These are phyloP conservation scores for Neopestalotiopsis sp. DNA, from an alignment of 2,329 filamentous ascomycete species.

Conservation along the genomic window DNA sequence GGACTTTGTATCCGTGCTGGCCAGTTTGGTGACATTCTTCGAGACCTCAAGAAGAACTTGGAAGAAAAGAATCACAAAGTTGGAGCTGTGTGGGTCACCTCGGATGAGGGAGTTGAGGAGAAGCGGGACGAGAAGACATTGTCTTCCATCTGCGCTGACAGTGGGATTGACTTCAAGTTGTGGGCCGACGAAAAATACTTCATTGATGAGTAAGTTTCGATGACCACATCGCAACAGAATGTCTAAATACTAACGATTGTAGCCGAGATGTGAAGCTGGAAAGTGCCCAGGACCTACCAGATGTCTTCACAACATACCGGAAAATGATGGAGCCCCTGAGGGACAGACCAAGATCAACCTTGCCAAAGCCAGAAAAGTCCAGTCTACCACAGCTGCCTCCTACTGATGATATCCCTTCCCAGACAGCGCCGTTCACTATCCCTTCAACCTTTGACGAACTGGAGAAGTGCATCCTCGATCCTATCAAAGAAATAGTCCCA, in stretches of 20 bases:
- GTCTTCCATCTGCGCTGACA: constrained; percentile 54
- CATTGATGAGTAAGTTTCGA: constrained; percentile 72
- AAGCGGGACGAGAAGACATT: constrained; percentile 65
- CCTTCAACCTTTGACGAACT: constrained; percentile 60
- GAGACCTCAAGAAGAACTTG: constrained; percentile 58
- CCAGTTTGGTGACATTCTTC: constrained; percentile 61
- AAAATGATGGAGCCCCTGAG: constrained; percentile 76
- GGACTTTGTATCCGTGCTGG: constrained; percentile 70
- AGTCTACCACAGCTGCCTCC: constrained; percentile 64
- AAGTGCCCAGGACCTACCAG: constrained; percentile 65
- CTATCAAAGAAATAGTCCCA: constrained; percentile 57
- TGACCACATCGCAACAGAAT: constrained; percentile 10
- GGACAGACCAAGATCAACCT: constrained; percentile 61
- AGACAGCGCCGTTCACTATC: constrained; percentile 67
- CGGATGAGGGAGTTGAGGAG: constrained; percentile 74
- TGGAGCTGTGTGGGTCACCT: constrained; percentile 74
- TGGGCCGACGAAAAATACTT: constrained; percentile 81
- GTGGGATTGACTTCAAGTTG: constrained; percentile 63
- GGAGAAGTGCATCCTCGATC: constrained; percentile 59
- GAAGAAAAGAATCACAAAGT: constrained; percentile 51
- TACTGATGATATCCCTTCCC: constrained; percentile 54
- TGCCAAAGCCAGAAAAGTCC: constrained; percentile 56
- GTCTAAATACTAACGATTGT: constrained; percentile 22
- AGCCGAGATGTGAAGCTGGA: constrained; percentile 71
- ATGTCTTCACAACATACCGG: constrained; percentile 77